Evolutionary conservation across 1,284 basidiomycete species (phyloP).

Genomic region (Tilletia setariae): DNA sequence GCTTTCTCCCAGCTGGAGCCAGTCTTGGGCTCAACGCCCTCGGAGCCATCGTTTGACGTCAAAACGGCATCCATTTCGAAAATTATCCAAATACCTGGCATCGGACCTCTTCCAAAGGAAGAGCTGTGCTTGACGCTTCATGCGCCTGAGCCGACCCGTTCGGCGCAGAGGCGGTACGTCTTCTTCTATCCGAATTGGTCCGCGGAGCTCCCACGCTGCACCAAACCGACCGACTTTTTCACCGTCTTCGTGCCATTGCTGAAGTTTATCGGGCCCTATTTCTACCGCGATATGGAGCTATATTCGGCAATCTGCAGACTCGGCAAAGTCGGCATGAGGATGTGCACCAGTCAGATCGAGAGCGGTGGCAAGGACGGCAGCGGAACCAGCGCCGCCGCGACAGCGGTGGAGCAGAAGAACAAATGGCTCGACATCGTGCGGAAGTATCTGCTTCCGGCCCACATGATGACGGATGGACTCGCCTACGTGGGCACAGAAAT

Average conservation of each 20-base stretch:
- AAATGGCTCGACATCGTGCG: slow-evolving; percentile 79
- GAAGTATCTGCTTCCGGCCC: slow-evolving; percentile 76
- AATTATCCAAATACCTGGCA: not conserved
- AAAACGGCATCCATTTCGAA: slow-evolving; percentile 12
- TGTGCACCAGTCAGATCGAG: slow-evolving; percentile 17
- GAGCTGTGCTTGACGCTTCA: slow-evolving; percentile 31
- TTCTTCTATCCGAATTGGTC: slow-evolving; percentile 49
- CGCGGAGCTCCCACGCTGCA: slow-evolving; percentile 29
- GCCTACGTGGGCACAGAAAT: slow-evolving; percentile 62
- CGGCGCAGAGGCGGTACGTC: slow-evolving; percentile 29
- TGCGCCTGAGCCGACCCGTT: slow-evolving; percentile 42
- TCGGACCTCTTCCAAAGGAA: slow-evolving; percentile 15
- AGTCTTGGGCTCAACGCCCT: slow-evolving; percentile 47
- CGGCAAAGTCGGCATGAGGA: slow-evolving; percentile 30
- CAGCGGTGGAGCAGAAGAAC: slow-evolving; percentile 41
- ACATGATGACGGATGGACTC: slow-evolving; percentile 72
- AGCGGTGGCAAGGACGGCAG: slow-evolving; percentile 8
- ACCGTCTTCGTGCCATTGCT: slow-evolving; percentile 41
- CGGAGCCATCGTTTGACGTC: slow-evolving; percentile 49
- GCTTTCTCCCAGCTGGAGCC: slow-evolving; percentile 62
- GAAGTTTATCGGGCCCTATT: slow-evolving; percentile 39
- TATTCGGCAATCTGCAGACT: slow-evolving; percentile 46
- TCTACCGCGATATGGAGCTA: slow-evolving; percentile 34
- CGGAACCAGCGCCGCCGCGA: slow-evolving; percentile 13
- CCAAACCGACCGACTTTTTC: slow-evolving; percentile 30